Evolutionary conservation across 305 asterid species (phyloP).

Genomic region (Fraxinus ornus): DNA sequence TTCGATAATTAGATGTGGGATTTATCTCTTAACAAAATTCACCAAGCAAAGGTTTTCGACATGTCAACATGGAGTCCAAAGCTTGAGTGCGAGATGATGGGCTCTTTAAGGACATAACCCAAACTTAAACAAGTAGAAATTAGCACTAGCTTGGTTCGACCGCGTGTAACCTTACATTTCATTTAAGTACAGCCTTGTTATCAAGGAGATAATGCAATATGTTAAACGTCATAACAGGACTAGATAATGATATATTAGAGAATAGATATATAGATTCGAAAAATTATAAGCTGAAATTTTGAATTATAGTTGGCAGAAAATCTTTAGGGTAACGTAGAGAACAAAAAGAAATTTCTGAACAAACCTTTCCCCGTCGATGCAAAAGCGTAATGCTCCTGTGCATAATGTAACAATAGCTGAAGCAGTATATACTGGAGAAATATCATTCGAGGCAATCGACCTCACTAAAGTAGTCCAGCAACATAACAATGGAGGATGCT

Average conservation of each 20-base stretch:
- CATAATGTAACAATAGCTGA: conserved; percentile 59
- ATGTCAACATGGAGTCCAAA: not conserved
- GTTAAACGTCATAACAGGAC: not conserved
- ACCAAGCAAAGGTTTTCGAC: not conserved
- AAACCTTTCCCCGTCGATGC: conserved; percentile 70
- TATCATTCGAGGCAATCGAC: conserved; percentile 56
- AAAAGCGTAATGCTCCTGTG: conserved; percentile 64
- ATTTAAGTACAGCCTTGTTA: not conserved
- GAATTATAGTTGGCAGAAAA: conserved; percentile 16
- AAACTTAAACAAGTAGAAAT: conserved; percentile 4
- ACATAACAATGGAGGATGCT: conserved; percentile 65
- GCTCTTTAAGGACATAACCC: not conserved
- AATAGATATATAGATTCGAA: conserved; percentile 8
- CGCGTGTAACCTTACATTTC: not conserved
- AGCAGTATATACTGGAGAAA: conserved; percentile 46
- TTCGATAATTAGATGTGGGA: not conserved
- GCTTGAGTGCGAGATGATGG: not conserved
- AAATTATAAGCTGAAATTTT: conserved; percentile 14
- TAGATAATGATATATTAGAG: not conserved
- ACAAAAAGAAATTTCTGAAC: conserved; percentile 17
- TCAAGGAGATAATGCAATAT: conserved; percentile 6
- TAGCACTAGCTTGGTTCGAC: conserved; percentile 11
- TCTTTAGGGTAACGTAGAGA: conserved; percentile 17
- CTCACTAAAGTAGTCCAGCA: conserved; percentile 65
- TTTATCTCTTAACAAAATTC: not conserved